Evolutionary conservation across 139 green algal species (phyloP), one percentile per base, ranked within the genome.

Genomic region (Picochlorum sp.): DNA sequence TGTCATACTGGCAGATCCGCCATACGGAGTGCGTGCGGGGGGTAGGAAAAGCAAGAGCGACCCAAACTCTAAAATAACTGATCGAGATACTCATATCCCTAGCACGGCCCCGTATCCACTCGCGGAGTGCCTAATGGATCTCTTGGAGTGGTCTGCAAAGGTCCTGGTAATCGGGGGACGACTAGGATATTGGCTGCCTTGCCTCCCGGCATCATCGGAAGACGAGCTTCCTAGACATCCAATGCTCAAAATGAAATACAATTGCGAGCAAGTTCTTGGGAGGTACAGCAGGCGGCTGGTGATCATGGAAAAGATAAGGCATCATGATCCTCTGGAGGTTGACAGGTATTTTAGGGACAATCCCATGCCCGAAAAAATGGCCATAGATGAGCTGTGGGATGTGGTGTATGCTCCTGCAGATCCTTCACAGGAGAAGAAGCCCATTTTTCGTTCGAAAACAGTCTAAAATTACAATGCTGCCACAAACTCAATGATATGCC

Each of bases 21-120:
- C 92, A 0, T 98, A 98, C 63, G 92, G 92, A 28, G 90, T 98
- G 37, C 79, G 92, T 16, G 92, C 91, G 16, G 92, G 92, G 0
- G 92, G 85, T n/a, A 73, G 78, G 26, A 98, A 97, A 76, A 77
- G 59, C 14, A 74, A 70, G 16, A 31, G 57, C 7, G 68, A 61
- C 45, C 70, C 80, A 41, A 10, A 41, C 8, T 41, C 34, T 41
- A 20, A 68, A 3, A 21, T 21, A 24, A 21, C 23, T n/a, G 34
- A 41, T 11, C 34, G 34, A 54, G 13, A 59, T 30, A 65, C 69
- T 13, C 15, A 49, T 24, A 75, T 88, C 31, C 9, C 34, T 3
- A 55, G 86, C 67, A 49, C 83, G 0, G 78, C 72, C 3, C 73
- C 83, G 11, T 98, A 98, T 77, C 70, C 57, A 21, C 56, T 96